These are phyloP conservation scores for Wakefieldia striispora DNA, from an alignment of 768 basidiomycete genomes.

Conservation along the genomic window DNA sequence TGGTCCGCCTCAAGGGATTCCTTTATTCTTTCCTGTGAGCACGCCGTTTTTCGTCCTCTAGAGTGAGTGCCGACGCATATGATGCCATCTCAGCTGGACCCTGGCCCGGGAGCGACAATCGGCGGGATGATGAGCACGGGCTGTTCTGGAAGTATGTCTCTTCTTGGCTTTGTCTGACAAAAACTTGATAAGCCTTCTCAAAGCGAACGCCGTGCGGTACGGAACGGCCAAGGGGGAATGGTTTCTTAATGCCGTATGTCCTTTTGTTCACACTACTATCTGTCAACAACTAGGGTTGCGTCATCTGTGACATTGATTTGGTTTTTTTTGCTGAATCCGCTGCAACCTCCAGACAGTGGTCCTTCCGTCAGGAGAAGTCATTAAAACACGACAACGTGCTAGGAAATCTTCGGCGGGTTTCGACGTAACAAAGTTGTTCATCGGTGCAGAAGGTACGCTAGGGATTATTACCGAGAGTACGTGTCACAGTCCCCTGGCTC, in stretches of 20 bases:
- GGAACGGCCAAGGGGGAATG: conserved; percentile 89
- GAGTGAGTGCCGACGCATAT: neutral
- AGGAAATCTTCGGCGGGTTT: conserved; percentile 88
- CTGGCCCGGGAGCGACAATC: conserved; percentile 76
- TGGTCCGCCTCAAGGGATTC: conserved; percentile 48
- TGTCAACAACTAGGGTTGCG: neutral
- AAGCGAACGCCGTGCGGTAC: conserved; percentile 78
- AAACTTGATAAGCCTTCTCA: conserved; percentile 16
- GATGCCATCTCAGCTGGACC: conserved; percentile 53
- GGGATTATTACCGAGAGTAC: conserved; percentile 87
- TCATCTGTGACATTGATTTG: neutral
- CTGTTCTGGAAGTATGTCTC: conserved; percentile 71
- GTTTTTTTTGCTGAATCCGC: neutral
- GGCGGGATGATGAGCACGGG: conserved; percentile 88
- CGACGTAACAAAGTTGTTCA: conserved; percentile 81
- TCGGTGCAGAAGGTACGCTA: conserved; percentile 79
- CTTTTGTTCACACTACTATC: neutral
- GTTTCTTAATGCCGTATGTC: conserved; percentile 78
- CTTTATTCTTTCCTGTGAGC: conserved; percentile 79
- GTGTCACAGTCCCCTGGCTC: neutral
- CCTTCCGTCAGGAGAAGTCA: conserved; percentile 83
- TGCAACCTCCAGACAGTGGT: conserved; percentile 67
- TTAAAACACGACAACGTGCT: conserved; percentile 78
- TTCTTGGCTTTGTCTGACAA: neutral
- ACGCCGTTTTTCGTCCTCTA: neutral